Percentiles rank a stretch among this genome's conserved stretches.
Evolutionary conservation across 129 eudicot genomes (phyloP).

Genomic region (Flaveria linearis): DNA sequence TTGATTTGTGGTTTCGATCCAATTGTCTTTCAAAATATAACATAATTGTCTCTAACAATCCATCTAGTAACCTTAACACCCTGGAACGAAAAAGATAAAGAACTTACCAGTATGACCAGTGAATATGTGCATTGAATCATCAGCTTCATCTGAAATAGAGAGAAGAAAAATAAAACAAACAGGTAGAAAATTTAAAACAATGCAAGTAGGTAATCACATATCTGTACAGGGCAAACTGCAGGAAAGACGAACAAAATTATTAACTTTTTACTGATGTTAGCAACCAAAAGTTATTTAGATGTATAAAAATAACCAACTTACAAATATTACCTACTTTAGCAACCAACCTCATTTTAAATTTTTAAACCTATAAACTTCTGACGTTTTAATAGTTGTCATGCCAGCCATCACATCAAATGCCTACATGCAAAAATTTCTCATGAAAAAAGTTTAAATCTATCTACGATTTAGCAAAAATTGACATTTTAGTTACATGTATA

Average conservation of each 20-base stretch:
- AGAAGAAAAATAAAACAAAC: not conserved
- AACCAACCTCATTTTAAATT: too few relatives aligned
- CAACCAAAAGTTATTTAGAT: not conserved
- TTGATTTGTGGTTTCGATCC: too few relatives aligned
- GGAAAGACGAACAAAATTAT: not conserved
- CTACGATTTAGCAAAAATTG: not conserved
- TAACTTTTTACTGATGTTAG: not conserved
- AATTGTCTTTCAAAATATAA: too few relatives aligned
- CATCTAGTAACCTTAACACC: not conserved
- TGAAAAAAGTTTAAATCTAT: too few relatives aligned
- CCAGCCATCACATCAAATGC: too few relatives aligned
- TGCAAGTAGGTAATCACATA: not conserved
- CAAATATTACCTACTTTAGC: not conserved
- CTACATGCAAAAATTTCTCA: too few relatives aligned
- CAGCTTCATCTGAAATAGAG: conserved; percentile 64
- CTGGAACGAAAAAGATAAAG: not conserved
- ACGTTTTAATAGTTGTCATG: too few relatives aligned
- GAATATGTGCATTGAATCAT: conserved; percentile 94
- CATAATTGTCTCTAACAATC: not conserved
- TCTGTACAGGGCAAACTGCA: not conserved
- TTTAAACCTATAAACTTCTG: too few relatives aligned
- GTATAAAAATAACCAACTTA: not conserved
- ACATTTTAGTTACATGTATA: not conserved
- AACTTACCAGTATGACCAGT: conserved; percentile 87
- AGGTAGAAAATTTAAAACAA: not conserved